Evolutionary conservation across 345 rosid genomes (phyloP).

Genomic region (Populus deltoides): DNA sequence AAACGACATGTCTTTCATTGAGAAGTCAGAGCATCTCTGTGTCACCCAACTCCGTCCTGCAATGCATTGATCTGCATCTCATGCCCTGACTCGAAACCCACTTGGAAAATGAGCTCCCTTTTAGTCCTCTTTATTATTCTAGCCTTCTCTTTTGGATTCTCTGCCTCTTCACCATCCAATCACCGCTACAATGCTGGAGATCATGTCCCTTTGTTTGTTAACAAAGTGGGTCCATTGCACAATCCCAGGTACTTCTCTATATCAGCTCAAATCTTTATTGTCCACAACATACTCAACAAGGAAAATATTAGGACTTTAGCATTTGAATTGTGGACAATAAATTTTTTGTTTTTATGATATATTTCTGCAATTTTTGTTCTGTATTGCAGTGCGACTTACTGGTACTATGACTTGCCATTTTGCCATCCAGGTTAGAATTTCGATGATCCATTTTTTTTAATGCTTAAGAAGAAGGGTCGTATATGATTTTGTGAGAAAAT

Average conservation of each 20-base stretch:
- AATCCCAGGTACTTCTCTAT: constrained; percentile 58
- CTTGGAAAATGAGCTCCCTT: constrained; percentile 3
- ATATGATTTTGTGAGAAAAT: too few species aligned
- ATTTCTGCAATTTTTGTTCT: not conserved
- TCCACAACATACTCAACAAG: too few species aligned
- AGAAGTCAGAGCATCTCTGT: too few species aligned
- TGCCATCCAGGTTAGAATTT: constrained; percentile 77
- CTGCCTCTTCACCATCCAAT: constrained; percentile 29
- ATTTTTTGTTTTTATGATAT: constrained; percentile 1
- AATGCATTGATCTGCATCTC: not conserved
- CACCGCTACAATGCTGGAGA: constrained; percentile 64
- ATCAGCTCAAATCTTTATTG: not conserved
- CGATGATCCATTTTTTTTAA: not conserved
- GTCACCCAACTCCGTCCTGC: not conserved
- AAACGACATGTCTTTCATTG: too few species aligned
- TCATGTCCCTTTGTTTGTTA: constrained; percentile 66
- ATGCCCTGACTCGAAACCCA: not conserved
- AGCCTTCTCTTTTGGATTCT: constrained; percentile 19
- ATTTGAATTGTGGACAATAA: not conserved
- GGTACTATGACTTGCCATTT: constrained; percentile 70
- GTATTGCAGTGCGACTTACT: constrained; percentile 74
- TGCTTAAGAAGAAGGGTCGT: not conserved
- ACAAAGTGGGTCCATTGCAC: constrained; percentile 73
- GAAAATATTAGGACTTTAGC: too few species aligned
- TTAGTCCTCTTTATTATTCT: constrained; percentile 1